Evolutionary conservation across 164 flowering plant genomes (phyloP).

Genomic region (Platanus orientalis): DNA sequence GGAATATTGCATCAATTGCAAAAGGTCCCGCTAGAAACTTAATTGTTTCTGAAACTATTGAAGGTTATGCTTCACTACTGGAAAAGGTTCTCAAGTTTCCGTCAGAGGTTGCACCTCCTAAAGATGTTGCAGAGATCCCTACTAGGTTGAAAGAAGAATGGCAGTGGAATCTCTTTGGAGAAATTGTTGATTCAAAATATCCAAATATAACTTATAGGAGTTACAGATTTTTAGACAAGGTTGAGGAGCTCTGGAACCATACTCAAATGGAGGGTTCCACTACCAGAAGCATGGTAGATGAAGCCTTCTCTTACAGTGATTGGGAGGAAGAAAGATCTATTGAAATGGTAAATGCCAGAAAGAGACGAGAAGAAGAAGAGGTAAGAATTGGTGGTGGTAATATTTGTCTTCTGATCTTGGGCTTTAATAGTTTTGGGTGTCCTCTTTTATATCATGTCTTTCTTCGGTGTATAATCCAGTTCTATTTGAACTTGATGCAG

Average conservation of each 20-base stretch:
- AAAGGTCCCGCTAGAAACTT: constrained; percentile 62
- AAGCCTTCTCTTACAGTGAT: constrained; percentile 53
- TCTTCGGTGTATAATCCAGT: constrained; percentile 7
- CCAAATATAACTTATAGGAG: constrained; percentile 33
- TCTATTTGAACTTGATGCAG: constrained; percentile 42
- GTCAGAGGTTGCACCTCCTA: constrained; percentile 75
- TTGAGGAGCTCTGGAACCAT: constrained; percentile 48
- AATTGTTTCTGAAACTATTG: constrained; percentile 64
- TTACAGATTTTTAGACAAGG: constrained; percentile 38
- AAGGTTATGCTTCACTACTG: constrained; percentile 69
- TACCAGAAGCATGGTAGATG: constrained; percentile 24
- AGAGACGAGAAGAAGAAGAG: constrained; percentile 89
- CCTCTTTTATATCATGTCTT: neutral
- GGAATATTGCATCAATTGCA: constrained; percentile 54
- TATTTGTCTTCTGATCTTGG: neutral
- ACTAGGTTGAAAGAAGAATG: constrained; percentile 51
- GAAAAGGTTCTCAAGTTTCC: constrained; percentile 66
- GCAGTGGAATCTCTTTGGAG: constrained; percentile 75
- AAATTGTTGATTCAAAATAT: constrained; percentile 20
- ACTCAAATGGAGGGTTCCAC: constrained; percentile 19
- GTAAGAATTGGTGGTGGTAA: constrained; percentile 32
- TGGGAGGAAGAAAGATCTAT: constrained; percentile 69
- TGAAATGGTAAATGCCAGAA: constrained; percentile 42
- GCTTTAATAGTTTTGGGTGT: neutral
- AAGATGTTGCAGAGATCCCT: constrained; percentile 45